phyloP scores from a whole-genome alignment of 495 filamentous ascomycete genomes.

The Hamigera avellanea region DNA sequence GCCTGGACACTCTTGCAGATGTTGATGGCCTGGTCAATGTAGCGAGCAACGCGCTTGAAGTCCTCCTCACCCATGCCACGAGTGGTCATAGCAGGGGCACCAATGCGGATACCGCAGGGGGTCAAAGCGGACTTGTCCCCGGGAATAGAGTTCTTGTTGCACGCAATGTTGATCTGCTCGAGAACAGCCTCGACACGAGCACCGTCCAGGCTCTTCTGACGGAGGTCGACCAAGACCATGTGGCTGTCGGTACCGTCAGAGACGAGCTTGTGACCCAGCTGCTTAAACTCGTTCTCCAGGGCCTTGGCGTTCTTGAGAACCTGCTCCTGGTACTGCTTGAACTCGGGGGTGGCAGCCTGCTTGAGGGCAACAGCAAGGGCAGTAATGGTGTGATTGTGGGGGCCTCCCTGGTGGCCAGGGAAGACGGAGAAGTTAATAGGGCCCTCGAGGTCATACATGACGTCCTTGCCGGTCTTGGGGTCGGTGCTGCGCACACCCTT shows the following conservation, averaged over 20 bases:
- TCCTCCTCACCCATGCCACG: slow-evolving; percentile 89
- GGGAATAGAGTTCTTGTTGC: slow-evolving; percentile 98
- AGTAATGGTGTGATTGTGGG: slow-evolving; percentile 99
- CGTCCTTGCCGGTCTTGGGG: slow-evolving; percentile 82
- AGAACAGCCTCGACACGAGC: slow-evolving; percentile 94
- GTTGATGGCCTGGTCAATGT: slow-evolving; percentile 76
- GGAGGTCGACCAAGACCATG: slow-evolving; percentile 92
- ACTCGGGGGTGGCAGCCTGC: slow-evolving; percentile 86
- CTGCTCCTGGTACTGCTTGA: slow-evolving; percentile 91
- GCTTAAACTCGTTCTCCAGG: slow-evolving; percentile 57
- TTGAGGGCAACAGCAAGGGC: slow-evolving; percentile 93
- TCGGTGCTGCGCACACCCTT: slow-evolving; percentile 85
- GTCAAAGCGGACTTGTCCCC: slow-evolving; percentile 97
- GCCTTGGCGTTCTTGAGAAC: slow-evolving; percentile 90
- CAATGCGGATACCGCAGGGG: slow-evolving; percentile 88
- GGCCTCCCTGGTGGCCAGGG: slow-evolving; percentile 97
- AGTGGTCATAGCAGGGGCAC: slow-evolving; percentile 93
- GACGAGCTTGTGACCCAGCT: slow-evolving; percentile 80
- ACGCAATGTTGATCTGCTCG: slow-evolving; percentile 96
- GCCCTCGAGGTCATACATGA: slow-evolving; percentile 82
- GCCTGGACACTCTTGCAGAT: slow-evolving; percentile 76
- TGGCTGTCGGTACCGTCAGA: slow-evolving; percentile 96
- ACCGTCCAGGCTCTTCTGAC: slow-evolving; percentile 69
- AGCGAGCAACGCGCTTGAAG: slow-evolving; percentile 80
- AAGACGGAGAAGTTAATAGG: slow-evolving; percentile 99